These are phyloP conservation scores for Seminavis robusta DNA, from an alignment of 108 stramenopile species.

Conservation along the genomic window DNA sequence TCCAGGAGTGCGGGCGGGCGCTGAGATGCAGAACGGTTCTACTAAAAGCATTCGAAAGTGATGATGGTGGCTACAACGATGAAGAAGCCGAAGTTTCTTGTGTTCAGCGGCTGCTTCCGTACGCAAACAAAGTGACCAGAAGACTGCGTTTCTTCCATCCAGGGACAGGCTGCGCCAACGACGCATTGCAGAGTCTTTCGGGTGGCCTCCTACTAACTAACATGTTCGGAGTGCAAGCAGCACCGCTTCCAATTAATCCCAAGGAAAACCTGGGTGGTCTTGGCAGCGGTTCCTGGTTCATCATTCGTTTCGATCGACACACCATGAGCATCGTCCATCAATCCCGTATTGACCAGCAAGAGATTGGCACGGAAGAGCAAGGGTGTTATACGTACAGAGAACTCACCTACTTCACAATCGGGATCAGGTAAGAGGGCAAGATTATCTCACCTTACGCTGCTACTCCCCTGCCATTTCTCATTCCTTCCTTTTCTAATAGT, in stretches of 20 bases:
- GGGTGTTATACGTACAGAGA: conserved; percentile 16
- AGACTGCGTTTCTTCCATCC: conserved; percentile 59
- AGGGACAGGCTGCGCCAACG: conserved; percentile 35
- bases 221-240: conserved; percentile 31
- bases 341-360: conserved; percentile 19
- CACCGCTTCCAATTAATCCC: conserved; percentile 37
- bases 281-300: conserved; percentile 57
- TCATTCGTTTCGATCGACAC: conserved; percentile 56
- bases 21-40: conserved; percentile 58
- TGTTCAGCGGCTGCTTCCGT: conserved; percentile 54
- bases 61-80: neutral
- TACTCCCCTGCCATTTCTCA: neutral
- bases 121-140: conserved; percentile 45
- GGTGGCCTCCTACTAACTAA: conserved; percentile 42
- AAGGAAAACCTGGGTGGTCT: conserved; percentile 19
- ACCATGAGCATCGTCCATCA: conserved; percentile 58
- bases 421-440: conserved; percentile 25
- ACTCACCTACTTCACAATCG: conserved; percentile 64
- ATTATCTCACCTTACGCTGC: neutral
- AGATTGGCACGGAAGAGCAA: conserved; percentile 3
- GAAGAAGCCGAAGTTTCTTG: conserved; percentile 29
- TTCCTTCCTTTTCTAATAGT: neutral
- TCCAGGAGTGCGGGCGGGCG: conserved; percentile 68
- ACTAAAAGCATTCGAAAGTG: conserved; percentile 25
- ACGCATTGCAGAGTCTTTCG: conserved; percentile 36